A percentile compares a stretch with the other conserved stretches of the same genome.
Evolutionary conservation across 768 basidiomycete species (phyloP).

Genomic region (Hygrocybe coccinea): DNA sequence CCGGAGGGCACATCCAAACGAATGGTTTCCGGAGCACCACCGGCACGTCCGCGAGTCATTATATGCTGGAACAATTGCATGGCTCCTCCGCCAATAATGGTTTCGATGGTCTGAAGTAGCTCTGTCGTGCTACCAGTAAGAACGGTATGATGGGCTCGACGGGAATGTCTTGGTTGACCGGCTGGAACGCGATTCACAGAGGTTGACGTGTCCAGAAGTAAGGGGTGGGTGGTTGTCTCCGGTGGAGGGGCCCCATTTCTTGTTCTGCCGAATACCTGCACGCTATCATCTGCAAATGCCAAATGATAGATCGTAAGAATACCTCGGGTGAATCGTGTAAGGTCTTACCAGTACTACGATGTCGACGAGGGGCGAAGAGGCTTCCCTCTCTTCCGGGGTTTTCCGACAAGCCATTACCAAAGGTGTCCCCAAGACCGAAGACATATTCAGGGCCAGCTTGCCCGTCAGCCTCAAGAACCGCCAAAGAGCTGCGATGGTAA

Average conservation of each 20-base stretch:
- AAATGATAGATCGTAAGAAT: neutral
- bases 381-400: conserved; percentile 41
- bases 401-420: conserved; percentile 37
- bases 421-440: conserved; percentile 52
- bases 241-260: conserved; percentile 48
- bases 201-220: conserved; percentile 62
- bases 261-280: conserved; percentile 60
- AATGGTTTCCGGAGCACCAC: conserved; percentile 59
- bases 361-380: conserved; percentile 52
- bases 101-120: conserved; percentile 72
- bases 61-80: conserved; percentile 82
- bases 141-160: conserved; percentile 54
- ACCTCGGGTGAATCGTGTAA: neutral
- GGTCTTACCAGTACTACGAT: conserved; percentile 42
- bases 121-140: conserved; percentile 46
- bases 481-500: conserved; percentile 27
- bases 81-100: conserved; percentile 75
- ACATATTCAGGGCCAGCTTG: conserved; percentile 39
- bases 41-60: conserved; percentile 54
- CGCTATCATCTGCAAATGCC: conserved; percentile 47
- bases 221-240: conserved; percentile 75
- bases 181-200: conserved; percentile 41
- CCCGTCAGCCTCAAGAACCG: conserved; percentile 34
- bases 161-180: conserved; percentile 44
- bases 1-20: conserved; percentile 72